Evolutionary conservation across 257 asterid genomes (phyloP).

Genomic region (Verbena officinalis): DNA sequence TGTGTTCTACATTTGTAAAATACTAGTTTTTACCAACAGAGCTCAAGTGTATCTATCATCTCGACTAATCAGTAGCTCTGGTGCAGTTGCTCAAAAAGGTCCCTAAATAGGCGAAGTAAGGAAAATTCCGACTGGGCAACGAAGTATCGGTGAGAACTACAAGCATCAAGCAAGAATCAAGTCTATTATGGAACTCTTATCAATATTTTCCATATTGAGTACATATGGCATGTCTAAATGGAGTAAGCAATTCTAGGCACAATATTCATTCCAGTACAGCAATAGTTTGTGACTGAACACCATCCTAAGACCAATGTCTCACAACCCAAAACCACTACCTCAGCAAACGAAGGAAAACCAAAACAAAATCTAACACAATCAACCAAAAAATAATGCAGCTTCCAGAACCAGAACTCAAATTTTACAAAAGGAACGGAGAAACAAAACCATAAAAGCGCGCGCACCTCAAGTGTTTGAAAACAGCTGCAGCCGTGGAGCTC

Average conservation of each 20-base stretch:
- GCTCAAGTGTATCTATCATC: not conserved
- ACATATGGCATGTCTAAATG: not conserved
- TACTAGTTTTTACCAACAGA: too few species aligned
- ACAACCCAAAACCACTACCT: slow-evolving; percentile 10
- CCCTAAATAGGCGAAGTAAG: not conserved
- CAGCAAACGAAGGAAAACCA: slow-evolving; percentile 7
- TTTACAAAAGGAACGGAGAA: not conserved
- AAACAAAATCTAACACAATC: not conserved
- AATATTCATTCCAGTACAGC: not conserved
- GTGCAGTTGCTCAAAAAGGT: slow-evolving; percentile 2
- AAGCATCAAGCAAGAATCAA: not conserved
- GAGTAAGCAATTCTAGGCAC: not conserved
- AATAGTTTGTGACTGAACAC: not conserved
- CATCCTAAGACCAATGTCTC: slow-evolving; percentile 7
- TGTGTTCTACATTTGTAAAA: too few species aligned
- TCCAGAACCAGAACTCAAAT: too few species aligned
- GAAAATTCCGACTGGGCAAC: not conserved
- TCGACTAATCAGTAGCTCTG: not conserved
- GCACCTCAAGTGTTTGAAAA: slow-evolving; percentile 81
- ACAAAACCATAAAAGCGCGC: not conserved
- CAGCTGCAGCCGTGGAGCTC: slow-evolving; percentile 59
- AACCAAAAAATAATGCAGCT: slow-evolving; percentile 24
- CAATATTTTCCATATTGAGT: not conserved
- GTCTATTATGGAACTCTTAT: not conserved
- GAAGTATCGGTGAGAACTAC: not conserved